Conservation (phyloP, 2,329 filamentous ascomycete genomes). For the Xylogone sp. region DNA sequence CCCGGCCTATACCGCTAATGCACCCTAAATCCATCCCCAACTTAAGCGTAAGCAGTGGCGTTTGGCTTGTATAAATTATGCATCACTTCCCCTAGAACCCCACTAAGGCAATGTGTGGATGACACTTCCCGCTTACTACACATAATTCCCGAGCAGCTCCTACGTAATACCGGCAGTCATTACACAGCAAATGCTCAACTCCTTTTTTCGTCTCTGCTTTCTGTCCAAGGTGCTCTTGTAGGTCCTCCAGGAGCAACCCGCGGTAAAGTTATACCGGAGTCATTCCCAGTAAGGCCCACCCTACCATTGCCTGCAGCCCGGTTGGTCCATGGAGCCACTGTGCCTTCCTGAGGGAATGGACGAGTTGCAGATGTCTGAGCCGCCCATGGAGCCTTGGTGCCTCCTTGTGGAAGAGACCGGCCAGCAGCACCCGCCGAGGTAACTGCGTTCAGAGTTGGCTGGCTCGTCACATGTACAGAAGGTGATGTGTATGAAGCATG, state of each 20-base stretch:
- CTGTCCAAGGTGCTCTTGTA: slow-evolving; percentile 36
- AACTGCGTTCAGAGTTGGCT: slow-evolving; percentile 33
- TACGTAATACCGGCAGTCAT: too few relatives aligned
- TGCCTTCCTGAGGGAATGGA: slow-evolving; percentile 17
- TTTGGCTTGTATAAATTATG: neutral
- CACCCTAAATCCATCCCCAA: neutral
- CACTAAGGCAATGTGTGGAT: neutral
- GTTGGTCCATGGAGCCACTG: slow-evolving; percentile 23
- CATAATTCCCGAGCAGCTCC: neutral
- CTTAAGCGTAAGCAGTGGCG: neutral
- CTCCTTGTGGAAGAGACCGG: slow-evolving; percentile 4
- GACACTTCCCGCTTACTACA: neutral
- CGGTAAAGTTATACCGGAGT: slow-evolving; percentile 2
- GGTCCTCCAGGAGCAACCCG: slow-evolving; percentile 15
- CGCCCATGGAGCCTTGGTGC: slow-evolving; percentile 9
- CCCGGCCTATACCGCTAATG: slow-evolving; percentile 2
- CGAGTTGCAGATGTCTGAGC: slow-evolving; percentile 6
- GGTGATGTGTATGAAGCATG: slow-evolving; percentile 45
- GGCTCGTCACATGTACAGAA: slow-evolving; percentile 55
- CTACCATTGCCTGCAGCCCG: slow-evolving; percentile 12
- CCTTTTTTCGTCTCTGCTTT: slow-evolving; percentile 3
- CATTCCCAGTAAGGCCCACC: slow-evolving; percentile 6
- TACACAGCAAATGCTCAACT: neutral
- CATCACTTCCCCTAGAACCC: neutral
- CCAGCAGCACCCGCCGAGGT: slow-evolving; percentile 1